Percentiles rank a stretch among this genome's conserved stretches.
Evolutionary conservation across 2,329 filamentous ascomycete genomes (phyloP).

Genomic region (Botryotinia narcissicola): DNA sequence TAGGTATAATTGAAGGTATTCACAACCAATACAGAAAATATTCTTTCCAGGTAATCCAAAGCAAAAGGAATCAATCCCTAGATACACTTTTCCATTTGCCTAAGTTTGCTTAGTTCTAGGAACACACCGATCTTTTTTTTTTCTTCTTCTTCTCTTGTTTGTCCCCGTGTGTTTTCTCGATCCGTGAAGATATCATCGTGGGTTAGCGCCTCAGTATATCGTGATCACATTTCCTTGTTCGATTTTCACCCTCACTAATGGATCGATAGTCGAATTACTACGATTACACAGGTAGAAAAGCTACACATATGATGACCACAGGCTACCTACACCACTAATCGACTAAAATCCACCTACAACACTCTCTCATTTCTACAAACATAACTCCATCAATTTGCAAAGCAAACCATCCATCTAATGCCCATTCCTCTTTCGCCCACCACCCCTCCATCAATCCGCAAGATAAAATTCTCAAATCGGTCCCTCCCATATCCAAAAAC

Average conservation of each 20-base stretch:
- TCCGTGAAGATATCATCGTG: background rate
- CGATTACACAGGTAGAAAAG: no score
- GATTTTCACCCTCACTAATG: background rate
- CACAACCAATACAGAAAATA: background rate
- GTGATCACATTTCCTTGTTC: background rate
- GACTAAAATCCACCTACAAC: background rate
- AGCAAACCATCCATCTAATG: background rate
- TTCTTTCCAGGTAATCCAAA: background rate
- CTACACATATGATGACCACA: no score
- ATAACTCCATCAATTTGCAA: background rate
- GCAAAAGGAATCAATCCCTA: no score
- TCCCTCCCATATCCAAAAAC: background rate
- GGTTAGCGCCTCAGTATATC: background rate
- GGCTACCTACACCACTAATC: no score
- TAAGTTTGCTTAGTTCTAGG: background rate
- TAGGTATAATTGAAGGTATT: background rate
- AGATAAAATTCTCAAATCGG: fast-evolving
- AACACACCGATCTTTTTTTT: background rate
- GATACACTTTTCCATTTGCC: background rate
- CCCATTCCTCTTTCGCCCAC: background rate
- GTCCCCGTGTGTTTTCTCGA: background rate
- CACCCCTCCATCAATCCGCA: fast-evolving
- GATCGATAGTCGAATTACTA: background rate
- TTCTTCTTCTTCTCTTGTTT: fast-evolving
- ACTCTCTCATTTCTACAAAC: background rate